phyloP scores from a whole-genome alignment of 345 rosid genomes.

The Arabis alpina region DNA sequence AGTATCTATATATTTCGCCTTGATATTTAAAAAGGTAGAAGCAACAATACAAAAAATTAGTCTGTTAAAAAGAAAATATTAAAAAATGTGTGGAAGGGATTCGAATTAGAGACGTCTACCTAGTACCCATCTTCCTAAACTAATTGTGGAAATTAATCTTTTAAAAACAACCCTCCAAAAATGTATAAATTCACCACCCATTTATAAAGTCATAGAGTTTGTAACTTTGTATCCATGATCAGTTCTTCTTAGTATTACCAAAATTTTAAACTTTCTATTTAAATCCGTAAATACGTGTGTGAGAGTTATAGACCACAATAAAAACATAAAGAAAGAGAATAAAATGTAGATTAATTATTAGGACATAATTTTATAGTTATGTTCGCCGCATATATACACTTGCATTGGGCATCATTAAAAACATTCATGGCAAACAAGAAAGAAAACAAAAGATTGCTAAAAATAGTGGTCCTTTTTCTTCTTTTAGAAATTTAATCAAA shows the following conservation, averaged over 20 bases:
- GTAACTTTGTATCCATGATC: too few species aligned
- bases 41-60: too few species aligned
- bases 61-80: too few species aligned
- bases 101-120: too few species aligned
- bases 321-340: neutral
- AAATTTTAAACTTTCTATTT: neutral
- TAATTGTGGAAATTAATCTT: too few species aligned
- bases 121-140: too few species aligned
- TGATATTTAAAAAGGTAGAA: too few species aligned
- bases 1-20: neutral
- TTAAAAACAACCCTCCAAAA: too few species aligned
- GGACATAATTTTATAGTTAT: conserved; percentile 7
- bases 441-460: conserved; percentile 24
- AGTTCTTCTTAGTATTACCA: neutral
- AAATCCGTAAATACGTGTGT: neutral
- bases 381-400: conserved; percentile 44
- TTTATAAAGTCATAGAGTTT: too few species aligned
- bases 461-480: conserved; percentile 25
- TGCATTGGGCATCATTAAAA: conserved; percentile 13
- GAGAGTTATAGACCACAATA: neutral
- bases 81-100: too few species aligned
- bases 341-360: conserved; percentile 7
- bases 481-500: conserved; percentile 8
- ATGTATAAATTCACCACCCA: too few species aligned
- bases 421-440: conserved; percentile 30